phyloP scores from a whole-genome alignment of 495 filamentous ascomycete species.

The Neurospora discreta region DNA sequence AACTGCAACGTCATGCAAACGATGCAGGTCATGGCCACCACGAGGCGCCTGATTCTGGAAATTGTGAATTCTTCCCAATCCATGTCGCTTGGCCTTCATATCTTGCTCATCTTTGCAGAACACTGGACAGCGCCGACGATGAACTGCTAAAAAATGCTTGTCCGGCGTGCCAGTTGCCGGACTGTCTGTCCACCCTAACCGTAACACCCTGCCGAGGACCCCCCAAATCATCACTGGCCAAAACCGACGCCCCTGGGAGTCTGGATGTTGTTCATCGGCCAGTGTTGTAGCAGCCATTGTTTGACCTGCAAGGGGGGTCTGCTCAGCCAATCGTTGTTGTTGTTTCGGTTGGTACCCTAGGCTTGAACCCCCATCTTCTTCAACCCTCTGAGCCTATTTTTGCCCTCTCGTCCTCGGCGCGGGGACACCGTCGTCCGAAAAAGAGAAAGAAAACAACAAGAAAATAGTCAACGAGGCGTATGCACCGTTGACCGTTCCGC shows the following conservation, averaged over 20 bases:
- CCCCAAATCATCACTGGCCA: background rate
- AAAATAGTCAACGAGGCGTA: background rate
- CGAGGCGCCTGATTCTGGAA: background rate
- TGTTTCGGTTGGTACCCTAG: conserved; percentile 11
- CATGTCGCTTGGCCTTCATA: background rate
- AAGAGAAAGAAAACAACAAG: background rate
- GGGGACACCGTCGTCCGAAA: background rate
- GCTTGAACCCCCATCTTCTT: background rate
- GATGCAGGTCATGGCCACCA: background rate
- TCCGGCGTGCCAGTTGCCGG: background rate
- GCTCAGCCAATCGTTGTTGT: conserved; percentile 12
- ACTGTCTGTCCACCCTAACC: background rate
- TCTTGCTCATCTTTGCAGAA: background rate
- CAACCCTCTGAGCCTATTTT: background rate
- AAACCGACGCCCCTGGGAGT: background rate
- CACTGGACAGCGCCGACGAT: background rate
- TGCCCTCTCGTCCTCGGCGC: background rate
- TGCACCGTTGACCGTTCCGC: background rate
- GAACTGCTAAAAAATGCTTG: background rate
- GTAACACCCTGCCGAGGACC: background rate
- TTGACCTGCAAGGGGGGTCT: conserved; percentile 15
- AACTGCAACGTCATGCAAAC: background rate
- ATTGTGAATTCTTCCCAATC: background rate
- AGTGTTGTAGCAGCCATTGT: conserved; percentile 16
- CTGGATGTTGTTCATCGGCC: conserved; percentile 1